Base-by-base conservation (phyloP, 1,284 basidiomycete genomes). In the Entoloma clypeatum region DNA sequence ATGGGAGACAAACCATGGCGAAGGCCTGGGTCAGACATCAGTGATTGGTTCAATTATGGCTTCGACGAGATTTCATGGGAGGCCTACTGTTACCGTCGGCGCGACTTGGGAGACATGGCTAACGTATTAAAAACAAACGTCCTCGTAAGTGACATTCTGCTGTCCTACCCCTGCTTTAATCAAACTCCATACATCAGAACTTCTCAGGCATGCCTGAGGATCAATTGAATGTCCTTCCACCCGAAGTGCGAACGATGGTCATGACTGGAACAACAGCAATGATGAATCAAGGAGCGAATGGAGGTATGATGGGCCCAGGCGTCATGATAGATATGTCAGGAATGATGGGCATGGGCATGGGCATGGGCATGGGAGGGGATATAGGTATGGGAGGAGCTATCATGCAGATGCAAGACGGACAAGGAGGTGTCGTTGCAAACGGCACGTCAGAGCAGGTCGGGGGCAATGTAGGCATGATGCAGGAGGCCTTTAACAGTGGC, bases 11-110 rank as follows among this genome's bases (percentile, higher is more conserved):
- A 96, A 61, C 86, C 88, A 2, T 99, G 96, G 96, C 73, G 95
- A 44, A 69, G 86, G 41, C 88, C 94, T 7, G 96, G 96, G 11
- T 85, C 91, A 5, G 92, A 98, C 67, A 72, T 98, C 43, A 89
- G 88, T 53, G 95, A 98, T 67, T 99, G 92, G 86, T 99, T 99
- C 70, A 99, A 99, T 66, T 99, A 97, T 56, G 96, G 96, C 0
- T 99, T 99, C 60, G 95, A 99, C 62, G 96, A 99, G 65, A 77
- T 92, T 9, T 87, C 86, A 13, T 99, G 93, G 91, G 87, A 90
- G 53, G 81, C 85, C 32, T 99, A 94, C 62, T 87, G 90, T 55
- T 84, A 87, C 59, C 82, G 90, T 54, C 76, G 93, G 56, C 74
- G 86, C 28, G 86, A 90, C 45, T 69, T 95, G 51, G 84, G 85